Base-by-base conservation (phyloP, 768 basidiomycete genomes). In the Rhodosporidiobolus odoratus region DNA sequence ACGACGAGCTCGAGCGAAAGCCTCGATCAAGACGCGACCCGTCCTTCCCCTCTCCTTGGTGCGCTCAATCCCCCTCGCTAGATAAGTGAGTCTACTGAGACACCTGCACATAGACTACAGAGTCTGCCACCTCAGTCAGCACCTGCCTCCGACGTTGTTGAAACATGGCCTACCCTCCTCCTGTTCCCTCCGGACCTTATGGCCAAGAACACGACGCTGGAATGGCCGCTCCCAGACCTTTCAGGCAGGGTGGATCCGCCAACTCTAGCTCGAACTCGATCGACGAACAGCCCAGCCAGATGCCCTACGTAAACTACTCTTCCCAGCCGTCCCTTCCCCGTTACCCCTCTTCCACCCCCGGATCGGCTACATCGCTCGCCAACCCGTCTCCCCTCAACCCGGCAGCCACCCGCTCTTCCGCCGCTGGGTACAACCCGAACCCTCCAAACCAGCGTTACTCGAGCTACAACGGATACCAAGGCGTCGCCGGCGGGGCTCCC, bases 371-470 rank as follows among this genome's bases (percentile, higher is more conserved):
- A 54, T 58, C 40, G 48, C 73, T 71, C 69, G 54, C 48, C 40
- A 66, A 71, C 66, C 73, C 73, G 13, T 68, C 66, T 38, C 73
- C 73, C 1, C 48, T 74, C n/a, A 74, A 74, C 69, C 73, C 73
- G 40, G 63, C 73, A 16, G 73, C 73, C 40, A 62, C 63, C 23
- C 45, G 62, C 38, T 66, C 66, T 16, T 58, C 63, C 32, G 59
- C 54, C 8, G 1, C 32, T 34, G 58, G 71, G 25, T 68, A 65
- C 63, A 43, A 64, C 32, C 48, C 64, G 47, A 69, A 65, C 59
- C 60, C 67, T 38, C 64, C 53, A 19, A 59, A 59, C 62, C 41
- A 40, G 32, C 62, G 73, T 23, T 75, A 52, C 71, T 75, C 75
- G 57, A 58, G 62, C 45, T 62, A 69, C 65, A 59, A 68, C 61